phyloP scores from a whole-genome alignment of 495 filamentous ascomycete species.

The Recurvomyces mirabilis region DNA sequence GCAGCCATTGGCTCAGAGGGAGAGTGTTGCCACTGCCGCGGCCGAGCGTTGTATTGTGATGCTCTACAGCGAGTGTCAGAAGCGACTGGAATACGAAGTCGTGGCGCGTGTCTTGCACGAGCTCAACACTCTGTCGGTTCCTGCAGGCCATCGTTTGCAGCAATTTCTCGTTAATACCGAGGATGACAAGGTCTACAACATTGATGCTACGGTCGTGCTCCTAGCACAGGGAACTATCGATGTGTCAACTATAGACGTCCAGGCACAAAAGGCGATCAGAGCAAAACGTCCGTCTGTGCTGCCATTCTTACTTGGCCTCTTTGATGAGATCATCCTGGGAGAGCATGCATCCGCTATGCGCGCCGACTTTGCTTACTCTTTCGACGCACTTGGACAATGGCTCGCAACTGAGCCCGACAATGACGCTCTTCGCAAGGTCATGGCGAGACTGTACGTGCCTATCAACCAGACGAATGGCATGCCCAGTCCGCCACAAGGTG shows the following conservation, averaged over 20 bases:
- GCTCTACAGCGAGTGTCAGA: constrained; percentile 50
- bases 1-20: constrained; percentile 41
- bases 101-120: constrained; percentile 71
- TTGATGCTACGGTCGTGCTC: constrained; percentile 62
- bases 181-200: constrained; percentile 66
- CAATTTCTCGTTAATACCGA: constrained; percentile 58
- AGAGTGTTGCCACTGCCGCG: constrained; percentile 54
- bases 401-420: constrained; percentile 60
- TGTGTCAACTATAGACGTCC: constrained; percentile 65
- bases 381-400: constrained; percentile 71
- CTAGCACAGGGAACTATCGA: constrained; percentile 66
- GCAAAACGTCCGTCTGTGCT: constrained; percentile 57
- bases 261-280: constrained; percentile 57
- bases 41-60: constrained; percentile 59
- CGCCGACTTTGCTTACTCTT: constrained; percentile 73
- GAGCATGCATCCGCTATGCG: constrained; percentile 64
- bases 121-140: constrained; percentile 64
- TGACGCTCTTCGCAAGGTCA: constrained; percentile 52
- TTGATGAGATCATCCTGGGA: constrained; percentile 66
- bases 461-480: constrained; percentile 15
- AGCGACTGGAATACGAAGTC: constrained; percentile 64
- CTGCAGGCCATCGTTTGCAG: constrained; percentile 62
- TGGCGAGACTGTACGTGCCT: constrained; percentile 49
- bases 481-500: constrained; percentile 23
- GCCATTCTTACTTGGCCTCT: constrained; percentile 60